These are phyloP conservation scores for Byssothecium circinans DNA, from an alignment of 2,329 filamentous ascomycete genomes.

Conservation along the genomic window DNA sequence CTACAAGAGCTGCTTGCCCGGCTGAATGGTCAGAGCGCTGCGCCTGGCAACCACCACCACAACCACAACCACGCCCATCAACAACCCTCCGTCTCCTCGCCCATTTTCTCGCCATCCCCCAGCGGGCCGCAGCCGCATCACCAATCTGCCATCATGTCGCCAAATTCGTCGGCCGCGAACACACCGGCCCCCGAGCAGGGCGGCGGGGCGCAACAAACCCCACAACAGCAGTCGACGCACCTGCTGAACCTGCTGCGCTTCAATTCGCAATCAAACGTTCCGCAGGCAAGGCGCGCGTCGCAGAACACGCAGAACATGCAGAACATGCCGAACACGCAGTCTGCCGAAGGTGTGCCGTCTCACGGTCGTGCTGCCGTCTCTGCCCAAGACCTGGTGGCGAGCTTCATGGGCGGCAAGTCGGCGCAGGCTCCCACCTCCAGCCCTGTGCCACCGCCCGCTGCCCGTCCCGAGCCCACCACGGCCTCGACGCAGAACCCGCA, in stretches of 20 bases:
- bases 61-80: slow-evolving; percentile 47
- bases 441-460: slow-evolving; percentile 25
- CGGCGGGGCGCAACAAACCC: slow-evolving; percentile 47
- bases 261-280: slow-evolving; percentile 51
- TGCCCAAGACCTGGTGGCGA: slow-evolving; percentile 60
- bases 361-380: slow-evolving; percentile 50
- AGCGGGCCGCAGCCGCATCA: slow-evolving; percentile 59
- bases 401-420: slow-evolving; percentile 54
- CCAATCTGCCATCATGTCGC: slow-evolving; percentile 61
- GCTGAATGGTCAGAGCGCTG: slow-evolving; percentile 40
- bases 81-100: slow-evolving; percentile 60
- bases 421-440: slow-evolving; percentile 36
- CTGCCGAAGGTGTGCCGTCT: slow-evolving; percentile 16
- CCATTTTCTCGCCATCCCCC: slow-evolving; percentile 59
- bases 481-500: slow-evolving; percentile 66
- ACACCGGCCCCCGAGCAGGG: slow-evolving; percentile 44
- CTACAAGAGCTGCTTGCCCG: slow-evolving; percentile 49
- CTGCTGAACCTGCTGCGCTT: slow-evolving; percentile 68
- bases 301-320: slow-evolving; percentile 22
- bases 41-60: slow-evolving; percentile 26
- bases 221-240: slow-evolving; percentile 52
- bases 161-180: slow-evolving; percentile 52
- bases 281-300: slow-evolving; percentile 40
- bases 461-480: slow-evolving; percentile 31
- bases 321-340: too few species aligned